Evolutionary conservation across 2,329 filamentous ascomycete genomes (phyloP), one percentile per base, ranked within the genome.

Genomic region (Mariannaea sp.): DNA sequence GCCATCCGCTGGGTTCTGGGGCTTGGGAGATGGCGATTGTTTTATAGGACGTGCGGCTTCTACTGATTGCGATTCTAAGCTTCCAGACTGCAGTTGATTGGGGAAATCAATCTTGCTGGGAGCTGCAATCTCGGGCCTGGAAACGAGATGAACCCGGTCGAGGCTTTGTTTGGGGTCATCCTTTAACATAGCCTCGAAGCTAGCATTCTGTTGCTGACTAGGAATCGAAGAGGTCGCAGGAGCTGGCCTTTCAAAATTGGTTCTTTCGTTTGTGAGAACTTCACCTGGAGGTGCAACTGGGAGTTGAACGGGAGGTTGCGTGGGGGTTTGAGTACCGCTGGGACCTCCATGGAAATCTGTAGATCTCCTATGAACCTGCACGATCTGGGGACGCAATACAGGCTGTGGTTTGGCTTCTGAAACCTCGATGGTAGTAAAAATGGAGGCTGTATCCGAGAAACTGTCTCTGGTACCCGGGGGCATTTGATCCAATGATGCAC

Each of bases 341-440:
- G 30, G 44, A 22, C 44, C 57, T 17, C 27, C 53, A 12, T 53
- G 51, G 35, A 65, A 35, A 22, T 65, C 62, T 13, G 62, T 55
- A n/a, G 62, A 63, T 35, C 50, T 55, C 5, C 60, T 61, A 17
- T 64, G 52, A 1, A 66, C 64, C 33, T 66, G 64, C 7, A 66
- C 38, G 13, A 66, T 58, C 4, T 63, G 65, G 26, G 64, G 64
- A 8, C 59, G 54, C 14, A 66, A 44, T 4, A 66, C 64, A 17
- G 62, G 58, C 16, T 66, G 64, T 16, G 62, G 49, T 22, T 65
- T 60, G 12, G 64, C 64, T 27, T 66, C 64, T 3, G 60, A 57
- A 1, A 66, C 62, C 16, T 66, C 64, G 6, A 66, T 62, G 0
- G 63, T 65, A 4, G 61, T 65, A 4, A 57, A 62, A 33, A 65